A percentile compares a stretch with the other conserved stretches of the same genome.
Conservation (phyloP, 2,329 filamentous ascomycete species). For the Plectosphaerella plurivora region DNA sequence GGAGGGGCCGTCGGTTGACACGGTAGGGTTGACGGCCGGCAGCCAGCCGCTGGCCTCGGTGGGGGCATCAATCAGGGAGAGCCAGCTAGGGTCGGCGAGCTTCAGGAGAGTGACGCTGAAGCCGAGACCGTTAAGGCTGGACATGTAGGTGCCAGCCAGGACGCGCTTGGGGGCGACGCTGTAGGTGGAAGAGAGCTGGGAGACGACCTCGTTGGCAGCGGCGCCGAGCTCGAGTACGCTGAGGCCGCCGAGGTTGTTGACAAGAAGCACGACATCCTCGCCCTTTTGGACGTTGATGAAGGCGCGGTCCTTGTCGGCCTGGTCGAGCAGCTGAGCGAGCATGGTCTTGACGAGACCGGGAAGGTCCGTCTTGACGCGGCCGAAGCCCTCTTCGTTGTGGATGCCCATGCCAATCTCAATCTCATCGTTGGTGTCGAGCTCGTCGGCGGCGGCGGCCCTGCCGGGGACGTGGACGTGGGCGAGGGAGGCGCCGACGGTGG, state of each 20-base stretch:
- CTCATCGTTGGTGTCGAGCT: slow-evolving; percentile 39
- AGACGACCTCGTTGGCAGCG: slow-evolving; percentile 46
- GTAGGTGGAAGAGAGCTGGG: slow-evolving; percentile 43
- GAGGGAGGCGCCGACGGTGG: slow-evolving; percentile 47
- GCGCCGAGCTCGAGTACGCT: slow-evolving; percentile 60
- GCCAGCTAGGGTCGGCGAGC: slow-evolving; percentile 54
- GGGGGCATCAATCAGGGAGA: slow-evolving; percentile 64
- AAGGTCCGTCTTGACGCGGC: slow-evolving; percentile 42
- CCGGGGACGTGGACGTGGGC: slow-evolving; percentile 53
- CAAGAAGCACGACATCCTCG: slow-evolving; percentile 53
- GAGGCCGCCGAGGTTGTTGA: slow-evolving; percentile 68
- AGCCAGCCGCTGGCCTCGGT: slow-evolving; percentile 64
- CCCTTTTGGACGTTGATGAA: slow-evolving; percentile 58
- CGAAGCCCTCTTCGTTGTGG: slow-evolving; percentile 59
- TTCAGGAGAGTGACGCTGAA: slow-evolving; percentile 67
- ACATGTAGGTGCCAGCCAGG: slow-evolving; percentile 66
- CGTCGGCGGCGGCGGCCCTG: slow-evolving; percentile 23
- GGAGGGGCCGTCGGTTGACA: not conserved
- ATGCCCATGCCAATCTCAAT: slow-evolving; percentile 72
- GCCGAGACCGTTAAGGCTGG: slow-evolving; percentile 65
- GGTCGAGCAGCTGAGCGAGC: slow-evolving; percentile 60
- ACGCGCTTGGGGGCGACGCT: slow-evolving; percentile 26
- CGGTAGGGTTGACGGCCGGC: not conserved
- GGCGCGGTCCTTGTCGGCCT: slow-evolving; percentile 57
- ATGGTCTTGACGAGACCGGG: slow-evolving; percentile 53